Evolutionary conservation across 495 filamentous ascomycete genomes (phyloP), one percentile per base, ranked within the genome.

Genomic region (Xylaria intraflava): DNA sequence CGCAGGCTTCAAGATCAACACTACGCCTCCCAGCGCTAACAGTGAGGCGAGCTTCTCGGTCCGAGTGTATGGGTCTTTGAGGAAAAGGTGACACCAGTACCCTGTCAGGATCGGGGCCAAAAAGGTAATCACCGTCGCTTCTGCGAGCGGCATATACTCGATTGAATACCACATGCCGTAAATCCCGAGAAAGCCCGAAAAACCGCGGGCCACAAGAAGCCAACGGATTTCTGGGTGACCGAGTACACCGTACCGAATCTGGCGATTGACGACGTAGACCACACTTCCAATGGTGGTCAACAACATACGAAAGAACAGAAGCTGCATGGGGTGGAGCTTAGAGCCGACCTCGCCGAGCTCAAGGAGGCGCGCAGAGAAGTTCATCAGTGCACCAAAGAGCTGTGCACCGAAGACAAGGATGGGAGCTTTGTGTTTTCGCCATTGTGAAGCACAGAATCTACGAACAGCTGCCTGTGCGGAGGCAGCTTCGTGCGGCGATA

Each of bases 111-210:
- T 84, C 0, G 93, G 93, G 0, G 87, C 81, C 0, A 97, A 79
- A 62, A 96, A 97, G 40, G 89, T 95, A 40, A 97, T 84, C 0
- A 96, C 93, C 0, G 89, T 95, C 10, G 93, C 91, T 60, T 97
- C 92, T 5, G 89, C 85, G 0, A 97, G 76, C 1, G 90, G 87
- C 3, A 97, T 83, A 62, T 96, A 96, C 56, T 86, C 79, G 6
- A 96, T 82, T 1, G 88, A 92, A 33, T 67, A 69, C 73, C 73
- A 76, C 62, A 78, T 66, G 22, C 64, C 78, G 51, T 65, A 83
- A 9, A 94, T 88, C 10, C 92, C 92, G 66, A 89, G 88, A 69
- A 96, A 96, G 0, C 92, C 92, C 46, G 77, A 77, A 1, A 86
- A 57, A 0, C 88, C 90, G 51, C 92, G 78, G 2, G 77, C 65